Percentiles rank a stretch among this genome's conserved stretches.
Conservation (phyloP, 1,139 yeast genomes). For the Hansenula sp. region DNA sequence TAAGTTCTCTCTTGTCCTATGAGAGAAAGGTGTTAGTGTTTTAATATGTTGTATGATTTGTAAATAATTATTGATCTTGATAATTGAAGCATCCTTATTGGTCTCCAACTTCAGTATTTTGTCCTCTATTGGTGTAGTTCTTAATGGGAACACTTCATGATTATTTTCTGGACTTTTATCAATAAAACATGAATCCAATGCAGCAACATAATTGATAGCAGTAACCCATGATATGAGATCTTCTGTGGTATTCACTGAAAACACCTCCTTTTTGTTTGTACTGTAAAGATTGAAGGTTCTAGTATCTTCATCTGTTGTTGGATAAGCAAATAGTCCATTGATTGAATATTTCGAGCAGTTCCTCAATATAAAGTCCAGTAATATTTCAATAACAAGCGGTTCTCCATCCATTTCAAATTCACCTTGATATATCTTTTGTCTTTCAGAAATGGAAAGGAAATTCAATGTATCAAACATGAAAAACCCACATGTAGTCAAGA, state of each 20-base stretch:
- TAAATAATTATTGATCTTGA: slow-evolving; percentile 32
- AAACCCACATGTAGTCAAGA: slow-evolving; percentile 42
- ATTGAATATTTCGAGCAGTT: slow-evolving; percentile 16
- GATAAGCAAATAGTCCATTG: slow-evolving; percentile 31
- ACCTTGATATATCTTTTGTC: slow-evolving; percentile 10
- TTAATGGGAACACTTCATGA: slow-evolving; percentile 23
- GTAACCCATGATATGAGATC: slow-evolving; percentile 55
- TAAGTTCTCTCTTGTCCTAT: slow-evolving; percentile 45
- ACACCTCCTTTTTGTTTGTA: slow-evolving; percentile 31
- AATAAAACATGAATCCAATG: slow-evolving; percentile 41
- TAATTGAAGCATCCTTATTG: slow-evolving; percentile 28
- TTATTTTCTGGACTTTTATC: slow-evolving; percentile 7
- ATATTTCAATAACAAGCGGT: slow-evolving; percentile 13
- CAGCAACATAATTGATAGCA: slow-evolving; percentile 51
- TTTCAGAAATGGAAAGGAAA: slow-evolving; percentile 16
- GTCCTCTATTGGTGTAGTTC: slow-evolving; percentile 23
- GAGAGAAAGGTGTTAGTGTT: slow-evolving; percentile 48
- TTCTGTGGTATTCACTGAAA: slow-evolving; percentile 25
- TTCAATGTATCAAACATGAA: slow-evolving; percentile 34
- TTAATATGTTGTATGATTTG: slow-evolving; percentile 36
- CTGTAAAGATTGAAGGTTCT: slow-evolving; percentile 32
- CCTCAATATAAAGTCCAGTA: slow-evolving; percentile 13
- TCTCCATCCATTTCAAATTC: slow-evolving; percentile 5
- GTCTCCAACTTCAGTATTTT: slow-evolving; percentile 30
- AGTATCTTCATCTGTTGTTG: slow-evolving; percentile 9